Base-by-base conservation (phyloP, 169 alveolate species). In the Plasmodium relictum region DNA sequence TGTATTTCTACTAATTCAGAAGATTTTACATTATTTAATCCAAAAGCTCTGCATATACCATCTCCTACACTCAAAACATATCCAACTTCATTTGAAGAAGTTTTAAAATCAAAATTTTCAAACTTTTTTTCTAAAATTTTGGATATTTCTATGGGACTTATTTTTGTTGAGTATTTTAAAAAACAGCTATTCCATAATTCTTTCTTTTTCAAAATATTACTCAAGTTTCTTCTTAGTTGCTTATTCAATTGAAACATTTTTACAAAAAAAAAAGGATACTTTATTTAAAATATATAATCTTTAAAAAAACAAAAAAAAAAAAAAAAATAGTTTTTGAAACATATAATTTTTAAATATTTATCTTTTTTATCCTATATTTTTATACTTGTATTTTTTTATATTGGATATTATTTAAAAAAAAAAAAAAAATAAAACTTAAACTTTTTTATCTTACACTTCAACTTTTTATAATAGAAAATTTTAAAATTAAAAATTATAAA, bases 31-130 rank as follows among this genome's bases (percentile, higher is more conserved):
- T 96, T 95, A 88, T 96, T 97, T 71, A 98, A 95, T 20, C 99
- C 99, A 73, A 94, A 95, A 63, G 98, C 99, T 76, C 99, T 97
- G 52, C 99, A 99, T 86, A 98, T 98, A 50, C 99, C 99, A 92
- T 98, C 99, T 22, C 99, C 99, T 73, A 98, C 98, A 45, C 98
- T 96, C 63, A 98, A 95, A 41, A 98, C 99, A 63, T 98, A 97
- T 50, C 99, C 99, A 73, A 96, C 98, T 88, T 97, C 98, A 74
- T 93, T 74, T 16, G 83, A 73, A 10, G 74, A 78, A 5, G 92
- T 93, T 85, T 94, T 95, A 56, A 89, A 89, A 50, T 93, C 93
- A 96, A 96, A 95, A 0, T 96, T 95, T 3, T 95, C 93, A 69
- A 95, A 93, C 61, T 95, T 71, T 74, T 93, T 95, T 74, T 95